Evolutionary conservation across 2,329 filamentous ascomycete genomes (phyloP).

Genomic region (Aspergillus vadensis): DNA sequence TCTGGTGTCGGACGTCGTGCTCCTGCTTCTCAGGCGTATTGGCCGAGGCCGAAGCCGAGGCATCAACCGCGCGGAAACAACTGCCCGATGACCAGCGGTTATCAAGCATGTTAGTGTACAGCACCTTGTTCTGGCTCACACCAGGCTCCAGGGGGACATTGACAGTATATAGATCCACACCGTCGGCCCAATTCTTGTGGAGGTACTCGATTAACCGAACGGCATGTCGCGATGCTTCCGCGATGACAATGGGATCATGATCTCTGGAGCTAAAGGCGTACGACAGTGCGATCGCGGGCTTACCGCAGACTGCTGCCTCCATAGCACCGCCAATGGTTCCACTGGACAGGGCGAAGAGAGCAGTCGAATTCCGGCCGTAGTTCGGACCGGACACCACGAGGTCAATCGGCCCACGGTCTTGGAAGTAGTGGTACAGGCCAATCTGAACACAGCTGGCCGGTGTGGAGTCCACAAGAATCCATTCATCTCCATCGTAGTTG

Average conservation of each 20-base stretch:
- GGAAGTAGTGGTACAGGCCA: conserved; percentile 77
- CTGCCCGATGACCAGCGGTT: conserved; percentile 86
- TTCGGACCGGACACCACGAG: conserved; percentile 79
- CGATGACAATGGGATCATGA: conserved; percentile 80
- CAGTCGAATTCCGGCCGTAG: conserved; percentile 79
- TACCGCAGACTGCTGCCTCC: conserved; percentile 72
- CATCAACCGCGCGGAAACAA: conserved; percentile 80
- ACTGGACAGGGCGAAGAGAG: conserved; percentile 74
- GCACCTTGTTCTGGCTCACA: conserved; percentile 68
- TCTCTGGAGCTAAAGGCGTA: conserved; percentile 88
- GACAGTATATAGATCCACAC: conserved; percentile 83
- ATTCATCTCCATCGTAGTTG: conserved; percentile 65
- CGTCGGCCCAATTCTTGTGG: conserved; percentile 69
- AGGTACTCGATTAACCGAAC: conserved; percentile 79
- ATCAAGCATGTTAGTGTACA: conserved; percentile 86
- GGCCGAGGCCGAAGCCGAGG: conserved; percentile 60
- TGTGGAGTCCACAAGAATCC: conserved; percentile 79
- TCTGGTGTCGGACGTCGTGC: conserved; percentile 67
- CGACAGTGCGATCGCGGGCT: conserved; percentile 75
- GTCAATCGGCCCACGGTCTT: conserved; percentile 70
- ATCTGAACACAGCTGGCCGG: conserved; percentile 82
- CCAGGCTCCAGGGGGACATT: conserved; percentile 85
- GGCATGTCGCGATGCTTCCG: conserved; percentile 71
- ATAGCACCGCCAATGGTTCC: conserved; percentile 77
- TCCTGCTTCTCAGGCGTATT: conserved; percentile 68